These are phyloP conservation scores for Nakazawaea laoshanensis DNA, from an alignment of 805 yeast species.

Conservation along the genomic window DNA sequence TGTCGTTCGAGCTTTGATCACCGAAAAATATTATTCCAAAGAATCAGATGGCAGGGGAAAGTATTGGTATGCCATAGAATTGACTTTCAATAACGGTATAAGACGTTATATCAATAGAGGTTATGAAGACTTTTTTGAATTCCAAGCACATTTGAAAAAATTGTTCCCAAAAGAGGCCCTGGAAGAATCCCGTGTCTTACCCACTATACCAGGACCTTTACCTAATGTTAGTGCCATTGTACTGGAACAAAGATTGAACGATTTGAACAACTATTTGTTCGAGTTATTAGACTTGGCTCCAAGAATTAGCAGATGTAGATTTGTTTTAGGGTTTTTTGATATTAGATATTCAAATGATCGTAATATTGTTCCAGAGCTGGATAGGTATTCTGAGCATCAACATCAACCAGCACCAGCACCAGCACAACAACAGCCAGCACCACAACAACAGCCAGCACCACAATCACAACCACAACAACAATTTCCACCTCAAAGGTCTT, in stretches of 20 bases:
- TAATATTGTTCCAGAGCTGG: conserved; percentile 1
- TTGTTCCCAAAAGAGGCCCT: conserved; percentile 87
- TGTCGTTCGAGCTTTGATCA: conserved; percentile 1
- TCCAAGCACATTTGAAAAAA: conserved; percentile 77
- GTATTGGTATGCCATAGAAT: conserved; percentile 8
- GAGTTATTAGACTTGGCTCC: conserved; percentile 63
- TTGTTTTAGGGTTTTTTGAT: conserved; percentile 66
- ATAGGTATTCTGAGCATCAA: neutral
- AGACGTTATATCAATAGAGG: conserved; percentile 31
- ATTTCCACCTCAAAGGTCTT: conserved; percentile 1
- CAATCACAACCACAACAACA: conserved; percentile 9
- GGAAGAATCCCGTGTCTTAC: conserved; percentile 72
- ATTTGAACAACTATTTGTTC: conserved; percentile 42
- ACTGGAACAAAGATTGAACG: conserved; percentile 44
- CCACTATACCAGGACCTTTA: conserved; percentile 94
- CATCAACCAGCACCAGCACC: neutral
- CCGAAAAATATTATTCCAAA: conserved; percentile 7
- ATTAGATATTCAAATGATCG: conserved; percentile 49
- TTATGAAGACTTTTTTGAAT: conserved; percentile 93
- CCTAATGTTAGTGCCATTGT: conserved; percentile 77
- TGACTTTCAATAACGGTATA: conserved; percentile 5
- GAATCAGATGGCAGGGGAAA: conserved; percentile 10
- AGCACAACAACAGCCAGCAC: conserved; percentile 3
- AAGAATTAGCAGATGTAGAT: conserved; percentile 61
- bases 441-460: conserved; percentile 2